phyloP scores from a whole-genome alignment of 139 green algal genomes.

The Chlamydomonas urium region DNA sequence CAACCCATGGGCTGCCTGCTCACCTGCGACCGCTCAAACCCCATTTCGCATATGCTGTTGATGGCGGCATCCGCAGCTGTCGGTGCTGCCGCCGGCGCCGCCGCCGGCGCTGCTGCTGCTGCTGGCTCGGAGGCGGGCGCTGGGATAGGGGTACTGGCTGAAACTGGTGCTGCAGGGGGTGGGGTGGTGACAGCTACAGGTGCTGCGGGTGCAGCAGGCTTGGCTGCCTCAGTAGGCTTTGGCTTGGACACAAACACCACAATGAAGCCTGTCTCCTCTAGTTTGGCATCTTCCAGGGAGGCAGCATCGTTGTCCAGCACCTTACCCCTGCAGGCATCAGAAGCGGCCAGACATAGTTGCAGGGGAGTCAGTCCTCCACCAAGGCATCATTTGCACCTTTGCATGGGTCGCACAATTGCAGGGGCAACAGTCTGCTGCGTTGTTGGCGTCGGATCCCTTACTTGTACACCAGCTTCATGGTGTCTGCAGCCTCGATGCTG shows the following conservation, averaged over 20 bases:
- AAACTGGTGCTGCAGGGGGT: slow-evolving; percentile 13
- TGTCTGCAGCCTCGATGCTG: slow-evolving; percentile 14
- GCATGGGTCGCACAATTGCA: too few relatives aligned
- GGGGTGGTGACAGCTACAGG: slow-evolving; percentile 22
- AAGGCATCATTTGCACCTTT: too few relatives aligned
- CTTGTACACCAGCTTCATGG: slow-evolving; percentile 54
- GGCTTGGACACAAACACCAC: slow-evolving; percentile 81
- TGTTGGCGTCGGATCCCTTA: too few relatives aligned
- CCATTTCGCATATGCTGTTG: slow-evolving; percentile 88
- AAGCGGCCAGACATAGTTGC: too few relatives aligned
- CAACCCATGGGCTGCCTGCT: too few relatives aligned
- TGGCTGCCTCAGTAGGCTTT: slow-evolving; percentile 28
- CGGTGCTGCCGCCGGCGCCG: slow-evolving; percentile 47
- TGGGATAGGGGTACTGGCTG: slow-evolving; percentile 9
- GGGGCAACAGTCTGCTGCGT: too few relatives aligned
- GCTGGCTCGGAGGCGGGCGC: slow-evolving; percentile 16
- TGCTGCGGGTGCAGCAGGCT: slow-evolving; percentile 26
- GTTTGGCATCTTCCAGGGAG: slow-evolving; percentile 62
- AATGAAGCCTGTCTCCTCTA: slow-evolving; percentile 84
- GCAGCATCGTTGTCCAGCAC: slow-evolving; percentile 81
- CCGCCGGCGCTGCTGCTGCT: slow-evolving; percentile 7
- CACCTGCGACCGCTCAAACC: slow-evolving; percentile 75
- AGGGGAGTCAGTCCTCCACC: too few relatives aligned
- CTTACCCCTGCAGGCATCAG: slow-evolving; percentile 49
- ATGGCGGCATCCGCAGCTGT: slow-evolving; percentile 64